These are phyloP conservation scores for Solanum chmielewskii DNA, from an alignment of 257 asterid species.

Conservation along the genomic window DNA sequence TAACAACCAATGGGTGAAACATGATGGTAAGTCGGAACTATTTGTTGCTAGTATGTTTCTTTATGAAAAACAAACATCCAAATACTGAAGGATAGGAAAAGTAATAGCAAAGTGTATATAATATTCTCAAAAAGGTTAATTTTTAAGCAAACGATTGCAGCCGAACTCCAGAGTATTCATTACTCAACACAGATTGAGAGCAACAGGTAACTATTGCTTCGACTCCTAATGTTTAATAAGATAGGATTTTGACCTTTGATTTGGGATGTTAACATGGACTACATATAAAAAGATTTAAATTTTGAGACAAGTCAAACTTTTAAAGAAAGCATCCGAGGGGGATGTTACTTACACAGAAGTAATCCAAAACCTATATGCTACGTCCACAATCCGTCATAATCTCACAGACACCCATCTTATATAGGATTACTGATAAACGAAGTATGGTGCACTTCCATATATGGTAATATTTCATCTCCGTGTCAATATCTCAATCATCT, in stretches of 20 bases:
- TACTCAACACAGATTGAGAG: not conserved
- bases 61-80: not conserved
- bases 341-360: not conserved
- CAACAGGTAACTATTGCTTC: not conserved
- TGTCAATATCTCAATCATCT: not conserved
- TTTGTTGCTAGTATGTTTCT: not conserved
- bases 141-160: not conserved
- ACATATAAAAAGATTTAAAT: not conserved
- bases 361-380: not conserved
- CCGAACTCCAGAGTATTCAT: not conserved
- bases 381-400: not conserved
- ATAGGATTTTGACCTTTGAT: not conserved
- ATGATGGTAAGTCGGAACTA: not conserved
- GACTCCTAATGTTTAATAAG: not conserved
- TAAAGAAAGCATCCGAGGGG: not conserved
- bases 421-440: not conserved
- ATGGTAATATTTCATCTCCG: not conserved
- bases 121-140: not conserved
- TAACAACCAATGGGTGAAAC: not conserved
- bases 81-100: not conserved
- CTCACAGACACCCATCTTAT: not conserved
- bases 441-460: not conserved
- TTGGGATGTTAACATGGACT: not conserved
- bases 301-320: not conserved
- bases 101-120: not conserved